Evolutionary conservation across 805 yeast genomes (phyloP), one percentile per base, ranked within the genome.

Genomic region (Wickerhamiella siamensis): DNA sequence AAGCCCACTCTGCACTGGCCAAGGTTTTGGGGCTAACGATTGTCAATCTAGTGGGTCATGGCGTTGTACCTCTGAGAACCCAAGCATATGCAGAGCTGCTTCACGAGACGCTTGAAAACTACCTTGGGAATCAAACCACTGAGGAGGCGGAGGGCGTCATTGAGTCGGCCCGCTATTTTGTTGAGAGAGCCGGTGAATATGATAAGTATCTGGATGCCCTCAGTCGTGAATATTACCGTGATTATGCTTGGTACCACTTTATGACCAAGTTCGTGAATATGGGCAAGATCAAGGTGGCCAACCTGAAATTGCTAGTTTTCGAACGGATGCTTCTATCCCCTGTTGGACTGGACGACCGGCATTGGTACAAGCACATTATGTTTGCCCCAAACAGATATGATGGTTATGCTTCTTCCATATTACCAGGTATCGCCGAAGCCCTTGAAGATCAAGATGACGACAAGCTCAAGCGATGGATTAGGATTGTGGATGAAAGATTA

Each of bases 221-320:
- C 22, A 75, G 74, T 47, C 58, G 61, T 1, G 66, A 70, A 29
- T 72, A 77, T 42, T 59, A 67, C 1, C 62, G 68, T 33, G 96
- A 83, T 50, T 79, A 72, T 51, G 86, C 95, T 1, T 80, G 94
- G 86, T 83, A 78, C 63, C 65, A 70, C 33, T 39, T 44, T 18
- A 38, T 42, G 36, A 45, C 45, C 42, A 53, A 56, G 46, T 34
- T 55, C 22, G 27, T 41, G 35, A 43, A 55, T 8, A 43, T 53
- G 31, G 44, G 44, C 31, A 45, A 48, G 40, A 47, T 57, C 40
- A 45, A 50, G 40, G 43, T 46, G 4, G 56, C 63, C 32, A 74
- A 75, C 54, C 27, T 48, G 26, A 64, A 64, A 47, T 56, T 71
- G 37, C 58, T 56, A 43, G 55, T 48, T 36, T 59, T 68, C 32